A percentile compares a stretch with the other conserved stretches of the same genome.
Evolutionary conservation across 495 filamentous ascomycete genomes (phyloP).

Genomic region (Pseudomonodictys pantanalensis): DNA sequence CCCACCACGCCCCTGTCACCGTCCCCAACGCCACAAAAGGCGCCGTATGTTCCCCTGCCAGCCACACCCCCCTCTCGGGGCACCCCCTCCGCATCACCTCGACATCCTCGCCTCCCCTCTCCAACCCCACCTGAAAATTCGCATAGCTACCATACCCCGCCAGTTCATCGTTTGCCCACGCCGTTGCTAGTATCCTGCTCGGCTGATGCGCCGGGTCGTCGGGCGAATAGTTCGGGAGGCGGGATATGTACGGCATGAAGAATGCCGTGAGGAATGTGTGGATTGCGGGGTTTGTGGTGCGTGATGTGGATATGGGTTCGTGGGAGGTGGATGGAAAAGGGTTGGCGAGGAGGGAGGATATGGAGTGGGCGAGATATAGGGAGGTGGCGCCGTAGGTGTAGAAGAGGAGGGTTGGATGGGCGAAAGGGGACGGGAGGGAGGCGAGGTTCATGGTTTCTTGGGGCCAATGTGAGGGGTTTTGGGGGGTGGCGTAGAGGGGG

Average conservation of each 20-base stretch:
- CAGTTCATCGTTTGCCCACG: slow-evolving; percentile 78
- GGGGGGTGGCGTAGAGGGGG: slow-evolving; percentile 57
- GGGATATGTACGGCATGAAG: slow-evolving; percentile 75
- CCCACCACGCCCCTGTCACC: slow-evolving; percentile 88
- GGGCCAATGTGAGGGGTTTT: slow-evolving; percentile 67
- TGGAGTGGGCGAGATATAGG: slow-evolving; percentile 49
- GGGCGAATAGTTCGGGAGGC: slow-evolving; percentile 62
- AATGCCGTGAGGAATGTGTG: slow-evolving; percentile 52
- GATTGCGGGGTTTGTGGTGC: slow-evolving; percentile 41
- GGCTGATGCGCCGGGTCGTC: slow-evolving; percentile 59
- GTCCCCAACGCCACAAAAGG: slow-evolving; percentile 87
- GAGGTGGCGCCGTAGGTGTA: slow-evolving; percentile 74
- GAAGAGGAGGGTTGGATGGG: slow-evolving; percentile 87
- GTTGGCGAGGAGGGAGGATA: slow-evolving; percentile 45
- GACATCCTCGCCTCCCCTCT: slow-evolving; percentile 71
- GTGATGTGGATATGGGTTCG: too few species aligned
- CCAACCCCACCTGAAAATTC: slow-evolving; percentile 80
- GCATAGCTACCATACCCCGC: slow-evolving; percentile 88
- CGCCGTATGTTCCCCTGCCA: slow-evolving; percentile 91
- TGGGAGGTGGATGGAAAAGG: too few species aligned
- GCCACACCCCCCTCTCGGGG: slow-evolving; percentile 71
- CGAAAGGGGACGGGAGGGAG: slow-evolving; percentile 55
- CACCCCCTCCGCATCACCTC: slow-evolving; percentile 68
- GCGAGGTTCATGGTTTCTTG: slow-evolving; percentile 79
- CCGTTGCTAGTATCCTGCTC: slow-evolving; percentile 60